A percentile compares a stretch with the other conserved stretches of the same genome.
Evolutionary conservation across 2,329 filamentous ascomycete genomes (phyloP).

Genomic region (Myriosclerotinia curreyana): DNA sequence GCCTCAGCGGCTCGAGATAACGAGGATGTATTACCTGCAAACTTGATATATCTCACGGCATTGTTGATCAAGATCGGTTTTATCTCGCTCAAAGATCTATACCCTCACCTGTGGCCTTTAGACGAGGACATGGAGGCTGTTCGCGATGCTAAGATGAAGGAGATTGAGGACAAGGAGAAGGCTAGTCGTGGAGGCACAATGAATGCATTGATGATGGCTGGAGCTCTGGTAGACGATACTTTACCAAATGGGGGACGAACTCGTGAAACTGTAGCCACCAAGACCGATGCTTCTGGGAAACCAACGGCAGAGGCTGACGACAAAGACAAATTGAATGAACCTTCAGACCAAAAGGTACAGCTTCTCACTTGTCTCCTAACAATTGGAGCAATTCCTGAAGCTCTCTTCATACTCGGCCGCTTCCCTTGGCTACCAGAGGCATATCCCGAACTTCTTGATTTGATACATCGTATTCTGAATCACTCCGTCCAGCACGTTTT

Average conservation of each 20-base stretch:
- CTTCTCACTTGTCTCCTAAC: slow-evolving; percentile 82
- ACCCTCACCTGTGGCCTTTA: slow-evolving; percentile 82
- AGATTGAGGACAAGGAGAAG: slow-evolving; percentile 74
- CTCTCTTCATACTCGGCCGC: slow-evolving; percentile 84
- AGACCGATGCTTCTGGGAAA: slow-evolving; percentile 47
- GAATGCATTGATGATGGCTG: slow-evolving; percentile 85
- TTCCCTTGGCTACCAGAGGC: slow-evolving; percentile 91
- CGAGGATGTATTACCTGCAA: slow-evolving; percentile 78
- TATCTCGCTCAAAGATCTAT: slow-evolving; percentile 85
- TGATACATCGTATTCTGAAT: slow-evolving; percentile 80
- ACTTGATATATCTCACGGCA: slow-evolving; percentile 86
- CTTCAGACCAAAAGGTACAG: slow-evolving; percentile 81
- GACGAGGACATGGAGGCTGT: slow-evolving; percentile 80
- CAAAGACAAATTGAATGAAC: slow-evolving; percentile 61
- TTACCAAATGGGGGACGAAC: slow-evolving; percentile 46
- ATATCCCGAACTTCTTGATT: slow-evolving; percentile 75
- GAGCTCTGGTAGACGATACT: slow-evolving; percentile 81
- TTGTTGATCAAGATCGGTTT: slow-evolving; percentile 96
- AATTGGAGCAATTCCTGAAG: slow-evolving; percentile 89
- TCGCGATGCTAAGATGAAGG: slow-evolving; percentile 66
- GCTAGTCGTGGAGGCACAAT: slow-evolving; percentile 63
- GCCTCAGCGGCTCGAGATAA: slow-evolving; percentile 73
- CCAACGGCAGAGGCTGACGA: slow-evolving; percentile 46
- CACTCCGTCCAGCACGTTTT: slow-evolving; percentile 78
- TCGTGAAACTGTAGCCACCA: slow-evolving; percentile 53